Conservation (phyloP, 2,329 filamentous ascomycete species). For the Exophiala sp. region DNA sequence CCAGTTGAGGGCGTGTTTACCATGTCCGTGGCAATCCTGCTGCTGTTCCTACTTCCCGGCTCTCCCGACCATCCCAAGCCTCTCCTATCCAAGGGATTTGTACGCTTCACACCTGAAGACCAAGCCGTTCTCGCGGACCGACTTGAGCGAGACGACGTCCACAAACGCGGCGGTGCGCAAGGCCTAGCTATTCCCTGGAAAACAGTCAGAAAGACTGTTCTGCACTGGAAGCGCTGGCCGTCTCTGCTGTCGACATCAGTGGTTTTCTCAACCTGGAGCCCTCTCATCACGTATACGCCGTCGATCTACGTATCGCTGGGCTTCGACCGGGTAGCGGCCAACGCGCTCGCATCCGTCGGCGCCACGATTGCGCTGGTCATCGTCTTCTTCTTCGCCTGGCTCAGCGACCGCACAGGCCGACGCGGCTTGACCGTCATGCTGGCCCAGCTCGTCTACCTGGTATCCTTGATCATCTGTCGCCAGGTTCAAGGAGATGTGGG, state of each 20-base stretch:
- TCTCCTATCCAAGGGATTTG: not conserved
- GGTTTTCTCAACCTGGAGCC: constrained; percentile 46
- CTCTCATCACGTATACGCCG: constrained; percentile 48
- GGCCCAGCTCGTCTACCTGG: constrained; percentile 46
- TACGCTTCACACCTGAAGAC: not conserved
- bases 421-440: constrained; percentile 52
- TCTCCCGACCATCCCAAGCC: not conserved
- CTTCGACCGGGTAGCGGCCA: constrained; percentile 45
- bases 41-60: not conserved
- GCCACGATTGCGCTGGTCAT: constrained; percentile 46
- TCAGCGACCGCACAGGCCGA: constrained; percentile 45
- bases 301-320: constrained; percentile 51
- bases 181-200: not conserved
- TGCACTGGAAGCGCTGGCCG: constrained; percentile 47
- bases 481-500: constrained; percentile 32
- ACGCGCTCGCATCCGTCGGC: constrained; percentile 52
- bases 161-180: not conserved
- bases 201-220: constrained; percentile 34
- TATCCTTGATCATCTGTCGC: constrained; percentile 52
- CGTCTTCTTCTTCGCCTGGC: constrained; percentile 48
- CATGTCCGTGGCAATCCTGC: not conserved
- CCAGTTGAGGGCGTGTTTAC: not conserved
- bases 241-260: constrained; percentile 48
- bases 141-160: not conserved
- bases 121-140: not conserved